Percentiles rank a stretch among this genome's conserved stretches.
These are phyloP conservation scores for Helotiales sp. DNA, from an alignment of 2,329 filamentous ascomycete genomes.

Conservation along the genomic window DNA sequence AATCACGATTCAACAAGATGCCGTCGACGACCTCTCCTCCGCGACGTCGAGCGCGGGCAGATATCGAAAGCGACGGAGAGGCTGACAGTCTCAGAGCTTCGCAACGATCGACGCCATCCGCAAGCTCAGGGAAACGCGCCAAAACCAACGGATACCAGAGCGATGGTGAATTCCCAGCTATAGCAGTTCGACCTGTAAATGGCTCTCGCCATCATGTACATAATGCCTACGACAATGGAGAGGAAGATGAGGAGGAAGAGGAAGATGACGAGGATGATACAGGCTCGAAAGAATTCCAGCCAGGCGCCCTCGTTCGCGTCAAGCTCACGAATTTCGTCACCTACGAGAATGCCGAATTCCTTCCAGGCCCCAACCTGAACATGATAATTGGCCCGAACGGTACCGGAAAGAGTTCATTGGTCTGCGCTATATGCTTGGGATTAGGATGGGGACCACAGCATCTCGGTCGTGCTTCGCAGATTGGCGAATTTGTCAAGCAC, in stretches of 20 bases:
- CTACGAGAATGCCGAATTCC: slow-evolving; percentile 88
- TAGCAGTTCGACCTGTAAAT: not conserved
- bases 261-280: slow-evolving; percentile 10
- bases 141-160: slow-evolving; percentile 23
- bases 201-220: not conserved
- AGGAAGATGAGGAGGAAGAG: slow-evolving; percentile 5
- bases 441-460: slow-evolving; percentile 81
- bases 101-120: slow-evolving; percentile 20
- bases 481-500: slow-evolving; percentile 92
- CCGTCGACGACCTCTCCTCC: slow-evolving; percentile 1
- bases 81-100: slow-evolving; percentile 20
- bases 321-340: slow-evolving; percentile 90
- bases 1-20: not conserved
- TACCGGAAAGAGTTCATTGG: slow-evolving; percentile 94
- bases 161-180: slow-evolving; percentile 13
- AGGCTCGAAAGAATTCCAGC: slow-evolving; percentile 8
- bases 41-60: slow-evolving; percentile 20
- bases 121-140: slow-evolving; percentile 27
- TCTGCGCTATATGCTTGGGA: slow-evolving; percentile 94
- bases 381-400: slow-evolving; percentile 99
- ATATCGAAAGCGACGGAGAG: slow-evolving; percentile 31
- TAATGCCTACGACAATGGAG: not conserved
- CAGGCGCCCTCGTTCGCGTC: slow-evolving; percentile 84
- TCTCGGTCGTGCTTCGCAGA: slow-evolving; percentile 80
- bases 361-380: slow-evolving; percentile 88